Evolutionary conservation across 2,329 filamentous ascomycete species (phyloP).

Genomic region (Coniochaeta ligniaria): DNA sequence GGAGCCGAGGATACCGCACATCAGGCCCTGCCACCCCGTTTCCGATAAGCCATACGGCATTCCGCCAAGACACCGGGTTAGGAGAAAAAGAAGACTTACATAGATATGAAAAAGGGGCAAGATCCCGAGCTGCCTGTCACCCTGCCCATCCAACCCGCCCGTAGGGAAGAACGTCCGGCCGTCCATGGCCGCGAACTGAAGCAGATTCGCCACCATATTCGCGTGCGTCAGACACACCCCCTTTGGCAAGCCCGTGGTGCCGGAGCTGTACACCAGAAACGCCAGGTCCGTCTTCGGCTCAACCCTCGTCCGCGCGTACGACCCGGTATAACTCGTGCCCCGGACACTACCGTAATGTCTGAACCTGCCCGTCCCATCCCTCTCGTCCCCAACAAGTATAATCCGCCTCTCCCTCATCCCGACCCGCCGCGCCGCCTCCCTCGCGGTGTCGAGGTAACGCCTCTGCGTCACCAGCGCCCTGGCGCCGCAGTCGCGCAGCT

Average conservation of each 20-base stretch:
- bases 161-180: conserved; percentile 47
- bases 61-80: too few relatives aligned
- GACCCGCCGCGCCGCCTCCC: conserved; percentile 59
- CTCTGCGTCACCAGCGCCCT: conserved; percentile 70
- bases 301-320: conserved; percentile 50
- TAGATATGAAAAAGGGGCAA: conserved; percentile 92
- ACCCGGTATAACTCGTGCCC: conserved; percentile 51
- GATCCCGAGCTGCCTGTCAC: conserved; percentile 70
- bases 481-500: conserved; percentile 71
- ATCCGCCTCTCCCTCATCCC: conserved; percentile 68
- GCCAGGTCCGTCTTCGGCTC: conserved; percentile 67
- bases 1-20: conserved; percentile 62
- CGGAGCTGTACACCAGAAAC: conserved; percentile 82
- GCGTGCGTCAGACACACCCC: conserved; percentile 80
- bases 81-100: conserved; percentile 3
- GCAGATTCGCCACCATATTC: conserved; percentile 72
- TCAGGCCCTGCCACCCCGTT: conserved; percentile 43
- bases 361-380: conserved; percentile 48
- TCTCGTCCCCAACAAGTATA: conserved; percentile 65
- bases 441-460: conserved; percentile 55
- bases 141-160: conserved; percentile 51
- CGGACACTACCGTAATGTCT: conserved; percentile 69
- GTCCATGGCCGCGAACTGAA: conserved; percentile 49
- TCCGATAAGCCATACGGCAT: conserved; percentile 12
- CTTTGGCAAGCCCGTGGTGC: conserved; percentile 87